Conservation (phyloP, 2,329 filamentous ascomycete genomes). For the Ambrosiella cleistominuta region DNA sequence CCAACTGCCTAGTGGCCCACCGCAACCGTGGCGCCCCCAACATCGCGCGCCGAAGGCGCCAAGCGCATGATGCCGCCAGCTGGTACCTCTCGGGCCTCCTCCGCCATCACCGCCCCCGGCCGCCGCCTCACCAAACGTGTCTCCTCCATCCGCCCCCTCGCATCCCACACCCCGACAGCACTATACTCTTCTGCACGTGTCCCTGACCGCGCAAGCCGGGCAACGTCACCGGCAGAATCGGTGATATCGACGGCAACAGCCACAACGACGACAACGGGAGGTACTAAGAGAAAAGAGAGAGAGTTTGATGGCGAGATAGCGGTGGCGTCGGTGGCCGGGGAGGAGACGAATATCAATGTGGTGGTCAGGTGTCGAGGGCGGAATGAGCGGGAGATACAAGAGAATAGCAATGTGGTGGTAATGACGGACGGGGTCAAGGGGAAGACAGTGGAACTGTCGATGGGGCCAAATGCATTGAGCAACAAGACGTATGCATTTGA, state of each 20-base stretch:
- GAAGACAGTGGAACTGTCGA: slow-evolving; percentile 66
- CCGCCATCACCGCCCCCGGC: slow-evolving; percentile 6
- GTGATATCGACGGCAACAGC: slow-evolving; percentile 31
- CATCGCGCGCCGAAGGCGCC: slow-evolving; percentile 8
- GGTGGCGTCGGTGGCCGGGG: slow-evolving; percentile 31
- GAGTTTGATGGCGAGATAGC: slow-evolving; percentile 50
- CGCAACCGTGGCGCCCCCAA: slow-evolving; percentile 11
- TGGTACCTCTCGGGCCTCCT: slow-evolving; percentile 2
- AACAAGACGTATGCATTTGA: slow-evolving; percentile 97
- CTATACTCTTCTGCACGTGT: background rate
- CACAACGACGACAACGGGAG: slow-evolving; percentile 28
- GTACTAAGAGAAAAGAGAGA: slow-evolving; percentile 66
- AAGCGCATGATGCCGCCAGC: slow-evolving; percentile 10
- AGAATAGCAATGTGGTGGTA: slow-evolving; percentile 89
- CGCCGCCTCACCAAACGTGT: slow-evolving; percentile 11
- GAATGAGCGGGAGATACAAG: slow-evolving; percentile 77
- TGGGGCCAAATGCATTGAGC: slow-evolving; percentile 81
- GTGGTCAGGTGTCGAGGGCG: slow-evolving; percentile 87
- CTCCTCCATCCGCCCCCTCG: slow-evolving; percentile 6
- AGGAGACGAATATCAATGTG: slow-evolving; percentile 95
- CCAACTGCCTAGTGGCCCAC: slow-evolving; percentile 5
- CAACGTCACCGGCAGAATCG: slow-evolving; percentile 55
- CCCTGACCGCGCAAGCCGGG: slow-evolving; percentile 18
- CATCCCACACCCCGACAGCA: background rate
- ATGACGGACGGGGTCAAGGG: slow-evolving; percentile 77